Base-by-base conservation (phyloP, 2,329 filamentous ascomycete genomes). In the Fusarium mexicanum region DNA sequence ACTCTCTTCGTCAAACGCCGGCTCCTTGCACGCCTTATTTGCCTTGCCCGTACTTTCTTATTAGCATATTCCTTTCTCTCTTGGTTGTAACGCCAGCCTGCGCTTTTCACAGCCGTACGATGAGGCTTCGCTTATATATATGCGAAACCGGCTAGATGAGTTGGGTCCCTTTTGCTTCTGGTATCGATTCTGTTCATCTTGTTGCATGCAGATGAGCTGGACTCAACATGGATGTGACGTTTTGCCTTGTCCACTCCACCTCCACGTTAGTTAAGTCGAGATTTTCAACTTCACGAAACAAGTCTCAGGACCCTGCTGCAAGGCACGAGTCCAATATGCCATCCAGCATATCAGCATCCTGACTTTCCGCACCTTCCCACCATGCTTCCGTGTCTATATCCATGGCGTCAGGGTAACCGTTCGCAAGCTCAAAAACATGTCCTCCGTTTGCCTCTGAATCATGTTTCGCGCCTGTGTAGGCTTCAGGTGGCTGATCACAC, bases 351-450 rank as follows among this genome's bases (percentile, higher is more conserved):
- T 86, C 83, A 75, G 85, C 84, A 71, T 91, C 90, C 37, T 84
- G 81, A 6, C 76, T 72, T 54, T 88, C 87, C 44, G 87, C 87
- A 6, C 91, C 91, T 54, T 91, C 90, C 91, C 91, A 93, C 73
- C 85, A 85, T n/a, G 84, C 80, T 18, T 91, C 88, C 24, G 80
- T 81, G 77, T 92, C 90, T 50, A 90, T 81, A 14, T 91, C 89
- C 88, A 91, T 91, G n/a, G 84, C 80, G 62, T 91, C 88, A 5
- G 82, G 78, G 61, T 87, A 81, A 6, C 88, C 88, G 67, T 90
- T 90, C 16, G 85, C 81, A 8, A 87, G 73, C 41, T 80, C 80
- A 37, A 80, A 75, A 11, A 80, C 75, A 54, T 82, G 82, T 24
- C 82, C 81, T 24, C 80, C 81, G 64, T 85, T 85, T 24, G 79